Evolutionary conservation across 164 flowering plant genomes (phyloP), one percentile per base, ranked within the genome.

Genomic region (Annona squamosa): DNA sequence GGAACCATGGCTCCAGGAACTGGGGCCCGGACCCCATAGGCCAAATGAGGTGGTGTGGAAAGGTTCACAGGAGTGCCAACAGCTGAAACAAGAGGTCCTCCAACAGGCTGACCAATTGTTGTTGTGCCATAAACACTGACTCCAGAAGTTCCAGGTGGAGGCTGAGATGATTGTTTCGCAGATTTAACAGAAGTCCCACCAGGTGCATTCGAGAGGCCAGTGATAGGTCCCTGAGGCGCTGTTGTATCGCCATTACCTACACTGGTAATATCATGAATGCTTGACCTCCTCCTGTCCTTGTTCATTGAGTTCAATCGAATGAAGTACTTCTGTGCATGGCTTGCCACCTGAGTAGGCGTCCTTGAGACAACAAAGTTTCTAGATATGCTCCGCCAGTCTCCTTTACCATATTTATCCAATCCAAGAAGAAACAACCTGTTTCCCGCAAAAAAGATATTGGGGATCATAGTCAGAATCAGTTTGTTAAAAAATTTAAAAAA

Each of bases 321-420:
- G 82, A 91, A 93, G 74, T 91, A 93, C 78, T 93, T 93, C 69
- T 93, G 98, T 0, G 98, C 98, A 78, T 92, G 98, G 80, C 98
- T 93, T 1, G 97, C 97, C 72, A 92, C 97, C 79, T 92, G 97
- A 7, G 97, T 92, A 4, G 98, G 98, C 4, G 98, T 93, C 75
- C 98, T 85, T 1, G 98, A 87, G 59, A 90, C 91, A 69, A 93
- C 98, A 76, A 88, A 93, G 81, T 93, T 91, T 3, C 98, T 82
- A 1, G 98, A 93, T 74, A 93, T 93, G 78, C 97, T 93, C 57
- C 98, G 83, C 98, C 98, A 93, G 71, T 93, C 98, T 4, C 98
- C 98, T 79, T 93, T 93, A 46, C 98, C 98, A 72, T 91, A 93
- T 72, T 93, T 91, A 43, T 93, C 94, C 88, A 93, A 79, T 68